Evolutionary conservation across 2,329 filamentous ascomycete species (phyloP), one percentile per base, ranked within the genome.

Genomic region (Colletotrichum orbiculare): DNA sequence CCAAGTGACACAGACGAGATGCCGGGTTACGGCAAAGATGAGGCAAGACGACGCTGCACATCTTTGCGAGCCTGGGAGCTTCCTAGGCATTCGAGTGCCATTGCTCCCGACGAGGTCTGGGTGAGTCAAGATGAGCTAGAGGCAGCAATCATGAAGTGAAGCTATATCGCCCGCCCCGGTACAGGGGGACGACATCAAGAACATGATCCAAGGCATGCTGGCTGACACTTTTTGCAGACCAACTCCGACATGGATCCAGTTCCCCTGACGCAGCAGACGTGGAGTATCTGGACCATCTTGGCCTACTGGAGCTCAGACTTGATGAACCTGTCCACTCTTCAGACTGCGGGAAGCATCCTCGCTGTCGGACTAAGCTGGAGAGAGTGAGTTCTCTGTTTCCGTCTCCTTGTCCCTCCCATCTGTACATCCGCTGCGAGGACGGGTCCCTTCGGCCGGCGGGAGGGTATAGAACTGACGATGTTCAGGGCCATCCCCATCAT

Each of bases 21-120:
- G 71, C 70, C 62, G 63, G 68, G 61, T 47, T 67, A 59, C 15
- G 68, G 67, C 8, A 62, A 59, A 45, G 49, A 68, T 17, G 57
- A 72, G 45, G 55, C 82, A 60, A 80, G 74, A 67, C 73, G 72
- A 60, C 73, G 80, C 67, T 75, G 73, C 55, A 83, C 79, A 5
- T 76, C 78, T 25, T 43, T 79, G 13, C 74, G 74, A 34, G 75
- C 80, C 54, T 84, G 82, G 82, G 74, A 82, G 65, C 73, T 84
- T 38, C 81, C 80, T 8, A 83, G 83, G 73, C 80, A 82, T 69
- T 76, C 78, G 6, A 79, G 80, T 8, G 77, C 81, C 8, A 73
- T 84, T 41, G 82, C 82, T 12, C 81, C 81, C 2, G 73, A 77
- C 12, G 70, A 82, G 69, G 77, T 83, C 35, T 82, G 80, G 79